Evolutionary conservation across 768 basidiomycete genomes (phyloP).

Genomic region (Pisolithus marmoratus): DNA sequence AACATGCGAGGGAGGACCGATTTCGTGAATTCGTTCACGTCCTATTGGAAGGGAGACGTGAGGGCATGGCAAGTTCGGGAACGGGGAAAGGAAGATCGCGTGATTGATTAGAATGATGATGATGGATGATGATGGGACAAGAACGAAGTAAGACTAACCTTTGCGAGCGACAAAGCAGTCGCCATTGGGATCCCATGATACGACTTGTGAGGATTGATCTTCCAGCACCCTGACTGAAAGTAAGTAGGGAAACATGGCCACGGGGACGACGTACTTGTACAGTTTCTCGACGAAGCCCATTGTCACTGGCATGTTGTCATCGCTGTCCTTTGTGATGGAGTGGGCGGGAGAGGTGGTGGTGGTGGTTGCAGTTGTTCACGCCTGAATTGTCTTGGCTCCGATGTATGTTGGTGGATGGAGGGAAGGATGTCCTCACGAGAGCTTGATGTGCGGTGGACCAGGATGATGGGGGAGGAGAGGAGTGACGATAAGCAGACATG

Average conservation of each 20-base stretch:
- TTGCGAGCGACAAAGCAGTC: constrained; percentile 92
- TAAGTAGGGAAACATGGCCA: background rate
- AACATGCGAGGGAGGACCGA: constrained; percentile 86
- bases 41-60: constrained; percentile 31
- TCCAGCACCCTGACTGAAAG: constrained; percentile 72
- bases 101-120: background rate
- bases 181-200: constrained; percentile 78
- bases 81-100: no score
- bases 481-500: constrained; percentile 19
- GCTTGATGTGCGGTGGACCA: constrained; percentile 32
- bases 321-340: constrained; percentile 33
- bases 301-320: constrained; percentile 81
- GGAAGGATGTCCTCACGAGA: constrained; percentile 38
- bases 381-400: constrained; percentile 24
- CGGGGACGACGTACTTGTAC: constrained; percentile 59
- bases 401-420: constrained; percentile 18
- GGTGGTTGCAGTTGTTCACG: constrained; percentile 19
- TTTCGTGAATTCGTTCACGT: constrained; percentile 96
- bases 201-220: constrained; percentile 63
- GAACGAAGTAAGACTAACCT: constrained; percentile 31
- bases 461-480: constrained; percentile 22
- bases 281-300: constrained; percentile 93
- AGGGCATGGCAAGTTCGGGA: constrained; percentile 1
- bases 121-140: constrained; percentile 2
- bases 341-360: constrained; percentile 20